These are phyloP conservation scores for Xylariaceae sp. DNA, from an alignment of 2,329 filamentous ascomycete species.

Conservation along the genomic window DNA sequence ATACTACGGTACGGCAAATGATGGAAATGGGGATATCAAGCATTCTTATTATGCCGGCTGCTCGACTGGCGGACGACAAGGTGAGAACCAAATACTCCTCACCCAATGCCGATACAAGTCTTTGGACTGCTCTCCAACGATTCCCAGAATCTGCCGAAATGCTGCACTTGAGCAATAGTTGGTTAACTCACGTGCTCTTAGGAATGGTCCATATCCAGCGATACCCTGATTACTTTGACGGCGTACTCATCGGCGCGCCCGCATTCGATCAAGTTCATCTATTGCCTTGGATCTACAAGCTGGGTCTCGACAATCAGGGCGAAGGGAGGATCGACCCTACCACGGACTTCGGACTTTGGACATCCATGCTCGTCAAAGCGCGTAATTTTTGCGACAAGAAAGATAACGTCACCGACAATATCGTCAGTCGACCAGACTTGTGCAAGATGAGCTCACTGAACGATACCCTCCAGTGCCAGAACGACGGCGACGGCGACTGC, in stretches of 20 bases:
- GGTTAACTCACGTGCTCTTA: too few species aligned
- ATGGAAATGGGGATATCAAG: conserved; percentile 26
- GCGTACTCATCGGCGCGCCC: conserved; percentile 40
- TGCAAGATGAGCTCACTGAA: conserved; percentile 34
- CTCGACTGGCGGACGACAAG: conserved; percentile 49
- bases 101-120: background rate
- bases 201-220: conserved; percentile 40
- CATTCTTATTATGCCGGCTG: conserved; percentile 51
- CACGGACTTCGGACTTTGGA: conserved; percentile 22
- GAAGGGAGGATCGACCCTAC: conserved; percentile 25
- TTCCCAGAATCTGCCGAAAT: background rate
- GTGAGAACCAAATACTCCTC: too few species aligned
- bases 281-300: conserved; percentile 20
- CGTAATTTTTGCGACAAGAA: conserved; percentile 39
- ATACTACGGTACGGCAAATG: conserved; percentile 35
- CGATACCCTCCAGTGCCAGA: conserved; percentile 29
- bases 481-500: conserved; percentile 29
- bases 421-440: conserved; percentile 32
- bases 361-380: conserved; percentile 35
- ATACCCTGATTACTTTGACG: conserved; percentile 41
- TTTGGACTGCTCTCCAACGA: background rate
- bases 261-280: conserved; percentile 23
- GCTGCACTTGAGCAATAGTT: too few species aligned
- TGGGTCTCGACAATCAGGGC: conserved; percentile 18
- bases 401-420: conserved; percentile 36